Conservation (phyloP, 345 rosid genomes). For the Eucalyptus pumila region DNA sequence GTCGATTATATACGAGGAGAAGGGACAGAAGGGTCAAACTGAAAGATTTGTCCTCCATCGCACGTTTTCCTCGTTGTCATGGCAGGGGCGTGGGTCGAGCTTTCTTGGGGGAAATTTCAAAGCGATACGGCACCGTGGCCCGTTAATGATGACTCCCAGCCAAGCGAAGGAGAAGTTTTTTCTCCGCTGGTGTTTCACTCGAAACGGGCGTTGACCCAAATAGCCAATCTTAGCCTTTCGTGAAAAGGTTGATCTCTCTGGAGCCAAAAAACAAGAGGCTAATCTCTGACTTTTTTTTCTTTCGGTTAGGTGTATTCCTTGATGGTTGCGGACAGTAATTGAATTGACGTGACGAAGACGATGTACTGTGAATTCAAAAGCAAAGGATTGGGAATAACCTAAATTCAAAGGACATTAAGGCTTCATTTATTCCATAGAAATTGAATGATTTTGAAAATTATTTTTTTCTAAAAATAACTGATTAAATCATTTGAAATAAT, state of each 20-base stretch:
- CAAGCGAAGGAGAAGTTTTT: background rate
- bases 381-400: background rate
- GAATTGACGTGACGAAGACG: background rate
- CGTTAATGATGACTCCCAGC: background rate
- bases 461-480: background rate
- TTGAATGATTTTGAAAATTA: background rate
- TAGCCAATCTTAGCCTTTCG: background rate
- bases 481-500: background rate
- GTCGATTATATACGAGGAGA: background rate
- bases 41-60: background rate
- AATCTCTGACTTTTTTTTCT: background rate
- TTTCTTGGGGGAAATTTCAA: background rate
- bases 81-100: background rate
- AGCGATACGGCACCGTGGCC: background rate
- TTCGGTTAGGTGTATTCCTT: background rate
- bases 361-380: background rate
- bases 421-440: background rate
- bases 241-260: too few species aligned
- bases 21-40: background rate
- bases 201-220: background rate
- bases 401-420: background rate
- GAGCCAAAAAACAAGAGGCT: too few species aligned
- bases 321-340: background rate
- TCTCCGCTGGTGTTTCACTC: background rate
- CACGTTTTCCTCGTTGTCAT: background rate